Base-by-base conservation (phyloP, 805 yeast genomes). In the Debaryomyces hansenii region DNA sequence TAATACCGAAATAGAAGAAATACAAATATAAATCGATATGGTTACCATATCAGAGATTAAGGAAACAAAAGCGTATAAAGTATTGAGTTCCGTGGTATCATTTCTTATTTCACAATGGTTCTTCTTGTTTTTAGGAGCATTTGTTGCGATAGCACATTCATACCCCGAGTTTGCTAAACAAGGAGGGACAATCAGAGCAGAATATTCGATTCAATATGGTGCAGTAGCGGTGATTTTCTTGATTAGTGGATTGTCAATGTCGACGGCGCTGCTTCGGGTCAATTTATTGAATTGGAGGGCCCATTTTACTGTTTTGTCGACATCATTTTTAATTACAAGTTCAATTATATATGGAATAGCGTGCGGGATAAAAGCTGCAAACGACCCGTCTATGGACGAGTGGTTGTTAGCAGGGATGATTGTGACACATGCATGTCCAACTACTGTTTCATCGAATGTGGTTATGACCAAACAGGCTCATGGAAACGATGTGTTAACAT, bases 381-480 rank as follows among this genome's bases (percentile, higher is more conserved):
- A 77, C 45, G 76, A 87, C 58, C 63, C 69, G 1, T 60, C 69
- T n/a, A 87, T 90, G 32, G 84, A 83, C 54, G 75, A 79, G 29
- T 89, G 94, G 89, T 77, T 89, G 54, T 69, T 90, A 18, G 86
- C 86, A 11, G 97, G 97, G 0, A 65, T 90, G 48, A 79, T 90
- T 15, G 85, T 89, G 39, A 87, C 96, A 2, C 87, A 88, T 27
- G 79, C 92, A 10, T 87, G 95, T 63, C 97, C 97, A 24, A 90
- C 97, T 7, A 90, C 97, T 0, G 96, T 90, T 15, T 82, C 91
- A 0, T 89, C 96, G 1, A 90, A 90, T 61, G 96, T 90, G 24
- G 91, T 90, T 24, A 90, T 90, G 96, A 90, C 97, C 5, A 77
- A 83, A 44, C 79, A 79, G 48, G 96, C 97, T 0, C 83, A 85